Base-by-base conservation (phyloP, 768 basidiomycete species). In the Mycena amicta region DNA sequence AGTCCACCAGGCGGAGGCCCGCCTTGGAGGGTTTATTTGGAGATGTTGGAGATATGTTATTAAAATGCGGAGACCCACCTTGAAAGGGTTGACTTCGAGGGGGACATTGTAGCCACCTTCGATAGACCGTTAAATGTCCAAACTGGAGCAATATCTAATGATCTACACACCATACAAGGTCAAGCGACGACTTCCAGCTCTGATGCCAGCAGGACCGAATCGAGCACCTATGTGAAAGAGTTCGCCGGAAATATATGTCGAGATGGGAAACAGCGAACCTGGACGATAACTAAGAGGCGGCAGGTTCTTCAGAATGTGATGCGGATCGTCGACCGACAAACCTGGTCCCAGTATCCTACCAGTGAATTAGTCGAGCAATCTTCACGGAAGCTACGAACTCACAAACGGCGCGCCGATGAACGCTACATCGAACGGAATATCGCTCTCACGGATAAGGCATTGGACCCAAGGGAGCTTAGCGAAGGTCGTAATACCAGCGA, bases 401-500 rank as follows among this genome's bases (percentile, higher is more conserved):
- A 88, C 87, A 66, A 91, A 90, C 1, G 88, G 89, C 39, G 88
- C 89, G 28, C 89, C 93, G 39, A 95, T 72, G 70, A 95, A 84
- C 23, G 90, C 92, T 54, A 95, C 87, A 71, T 95, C 93, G 63
- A 91, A 87, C 1, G 80, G 71, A 28, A 75, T 70, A 52, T 84
- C 67, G 46, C 70, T 79, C 54, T 88, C 83, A 61, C 80, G 81
- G 41, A 84, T 85, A 51, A 94, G 83, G 70, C 93, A 94, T 62
- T 87, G 83, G 1, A 86, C 80, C 84, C 89, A 93, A 26, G 91
- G 91, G n/a, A 95, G 80, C 71, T 83, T 93, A 18, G 93, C 93
- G 69, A 94, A 95, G 2, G 91, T 92, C 2, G 86, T 84, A 30
- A 93, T 88, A 8, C 93, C 93, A 46, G 89, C 86, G 72, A 93